A percentile compares a stretch with the other conserved stretches of the same genome.
These are phyloP conservation scores for Teunomyces cretensis DNA, from an alignment of 805 yeast genomes.

Conservation along the genomic window DNA sequence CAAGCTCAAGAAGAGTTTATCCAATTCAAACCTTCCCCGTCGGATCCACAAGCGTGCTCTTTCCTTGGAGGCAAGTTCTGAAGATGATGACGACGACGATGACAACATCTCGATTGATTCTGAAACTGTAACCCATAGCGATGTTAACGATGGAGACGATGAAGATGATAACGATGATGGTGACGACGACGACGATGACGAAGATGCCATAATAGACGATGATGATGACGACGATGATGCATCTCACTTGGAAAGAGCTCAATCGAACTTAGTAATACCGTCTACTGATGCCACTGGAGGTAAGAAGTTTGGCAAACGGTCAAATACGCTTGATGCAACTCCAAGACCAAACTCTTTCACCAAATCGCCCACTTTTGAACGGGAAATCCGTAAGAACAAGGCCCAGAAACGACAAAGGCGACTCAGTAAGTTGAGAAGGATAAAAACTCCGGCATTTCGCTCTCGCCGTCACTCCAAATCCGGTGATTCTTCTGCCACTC, in stretches of 20 bases:
- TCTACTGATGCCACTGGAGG: constrained; percentile 34
- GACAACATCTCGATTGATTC: constrained; percentile 12
- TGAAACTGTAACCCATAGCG: constrained; percentile 2
- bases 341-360: constrained; percentile 13
- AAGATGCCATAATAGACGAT: constrained; percentile 17
- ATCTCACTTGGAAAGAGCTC: constrained; percentile 19
- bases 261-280: constrained; percentile 34
- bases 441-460: constrained; percentile 10
- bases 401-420: constrained; percentile 3
- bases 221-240: constrained; percentile 17
- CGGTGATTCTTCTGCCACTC: constrained; percentile 10
- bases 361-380: constrained; percentile 52
- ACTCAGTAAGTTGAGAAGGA: constrained; percentile 8
- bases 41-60: constrained; percentile 1
- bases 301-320: constrained; percentile 39
- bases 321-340: constrained; percentile 48
- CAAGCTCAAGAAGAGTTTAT: constrained; percentile 22
- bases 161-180: constrained; percentile 13
- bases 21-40: constrained; percentile 5
- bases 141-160: constrained; percentile 11
- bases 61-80: neutral
- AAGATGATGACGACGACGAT: constrained; percentile 8
- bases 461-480: constrained; percentile 10
- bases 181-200: constrained; percentile 12
- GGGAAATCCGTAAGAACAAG: constrained; percentile 17